Percentiles rank a stretch among this genome's conserved stretches.
Evolutionary conservation across 192 early-diverging fungal species (phyloP).

Genomic region (Rhizophagus clarus): DNA sequence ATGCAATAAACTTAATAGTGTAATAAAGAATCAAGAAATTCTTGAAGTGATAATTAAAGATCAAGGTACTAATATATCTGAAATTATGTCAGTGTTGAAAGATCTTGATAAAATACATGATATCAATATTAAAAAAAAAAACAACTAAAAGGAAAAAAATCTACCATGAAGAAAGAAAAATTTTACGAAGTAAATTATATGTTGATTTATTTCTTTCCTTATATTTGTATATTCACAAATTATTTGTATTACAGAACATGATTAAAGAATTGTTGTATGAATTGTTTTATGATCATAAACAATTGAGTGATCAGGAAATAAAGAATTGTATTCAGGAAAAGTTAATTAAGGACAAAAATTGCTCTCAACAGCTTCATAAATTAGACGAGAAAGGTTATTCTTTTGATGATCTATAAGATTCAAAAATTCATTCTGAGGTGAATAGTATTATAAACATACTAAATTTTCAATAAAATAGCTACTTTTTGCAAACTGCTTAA

Average conservation of each 20-base stretch:
- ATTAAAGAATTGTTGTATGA: background rate
- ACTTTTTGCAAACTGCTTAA: background rate
- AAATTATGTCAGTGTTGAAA: no score
- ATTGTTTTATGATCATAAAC: background rate
- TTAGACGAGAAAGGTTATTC: background rate
- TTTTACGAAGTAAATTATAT: background rate
- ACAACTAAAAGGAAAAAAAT: background rate
- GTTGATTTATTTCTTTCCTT: background rate
- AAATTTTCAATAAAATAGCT: background rate
- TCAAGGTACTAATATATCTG: no score
- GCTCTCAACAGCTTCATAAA: background rate
- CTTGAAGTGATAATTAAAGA: no score
- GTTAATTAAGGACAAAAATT: background rate
- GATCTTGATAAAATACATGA: no score
- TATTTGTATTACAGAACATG: constrained; percentile 2
- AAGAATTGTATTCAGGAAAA: background rate
- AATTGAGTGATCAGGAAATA: background rate
- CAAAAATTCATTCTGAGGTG: background rate
- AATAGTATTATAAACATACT: background rate
- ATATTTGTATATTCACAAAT: background rate
- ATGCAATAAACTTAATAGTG: no score
- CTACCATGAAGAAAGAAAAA: background rate
- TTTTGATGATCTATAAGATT: background rate
- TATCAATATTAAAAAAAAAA: no score
- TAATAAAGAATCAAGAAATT: no score